Evolutionary conservation across 176 grass and related monocot species (phyloP), one percentile per base, ranked within the genome.

Genomic region (Oryza officinalis): DNA sequence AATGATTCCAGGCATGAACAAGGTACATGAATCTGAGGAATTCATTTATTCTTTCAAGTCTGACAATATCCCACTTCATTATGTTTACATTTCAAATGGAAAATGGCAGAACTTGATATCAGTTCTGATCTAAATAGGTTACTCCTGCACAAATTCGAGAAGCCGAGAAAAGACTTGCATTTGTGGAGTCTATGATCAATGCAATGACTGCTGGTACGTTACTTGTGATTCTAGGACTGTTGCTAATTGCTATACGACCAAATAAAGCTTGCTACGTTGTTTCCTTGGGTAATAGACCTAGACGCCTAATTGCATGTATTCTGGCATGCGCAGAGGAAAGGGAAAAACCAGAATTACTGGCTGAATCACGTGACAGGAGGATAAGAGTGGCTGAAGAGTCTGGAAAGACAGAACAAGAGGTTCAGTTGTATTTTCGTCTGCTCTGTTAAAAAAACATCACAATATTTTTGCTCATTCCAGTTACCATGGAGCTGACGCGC

Each of bases 71-170:
- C 26, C 37, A 38, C 12, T 38, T 54, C 27, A 77, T 12, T 45
- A 68, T 81, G 12, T 65, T 54, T 73, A 57, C 70, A 31, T 85
- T 84, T 67, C 11, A 73, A 73, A 47, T 46, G 9, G 64, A 30
- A 66, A 74, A 45, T 7, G 1, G 22, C 35, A 75, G 20, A 30
- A 23, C 35, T 59, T 84, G 59, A 75, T 11, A n/a, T 25, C 13
- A 49, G 14, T 81, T 84, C 60, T 75, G 15, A 2, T 71, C 17
- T 35, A 15, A 69, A 89, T 81, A 98, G 96, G 83, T 98, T 49
- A 89, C 96, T 74, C 96, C 96, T 76, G 89, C 96, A 61, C 96
- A 99, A 91, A 94, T 99, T 67, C 91, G 96, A 41, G 96, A 99
- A 81, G 91, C 93, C 47, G 96, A 99, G 80, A 94, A 96, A 92